These are phyloP conservation scores for Erigeron canadensis DNA, from an alignment of 129 eudicot species.

Conservation along the genomic window DNA sequence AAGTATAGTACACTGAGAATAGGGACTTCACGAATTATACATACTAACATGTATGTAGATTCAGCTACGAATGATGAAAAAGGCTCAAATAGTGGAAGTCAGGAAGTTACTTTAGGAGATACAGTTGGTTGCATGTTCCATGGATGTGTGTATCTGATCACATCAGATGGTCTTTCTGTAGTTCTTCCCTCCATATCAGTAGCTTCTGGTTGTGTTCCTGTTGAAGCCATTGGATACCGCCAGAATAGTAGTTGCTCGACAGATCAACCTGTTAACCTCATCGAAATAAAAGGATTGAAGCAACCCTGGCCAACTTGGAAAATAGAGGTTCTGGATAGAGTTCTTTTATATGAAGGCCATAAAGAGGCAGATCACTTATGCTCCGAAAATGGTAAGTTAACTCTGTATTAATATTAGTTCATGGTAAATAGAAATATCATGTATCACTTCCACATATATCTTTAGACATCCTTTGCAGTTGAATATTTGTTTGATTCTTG, in stretches of 20 bases:
- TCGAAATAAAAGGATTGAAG: constrained; percentile 36
- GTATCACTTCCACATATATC: constrained; percentile 9
- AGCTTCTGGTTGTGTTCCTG: constrained; percentile 61
- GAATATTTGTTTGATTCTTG: constrained; percentile 21
- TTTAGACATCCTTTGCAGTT: constrained; percentile 13
- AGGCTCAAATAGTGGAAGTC: constrained; percentile 34
- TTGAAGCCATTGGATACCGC: constrained; percentile 70
- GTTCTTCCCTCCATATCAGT: constrained; percentile 77
- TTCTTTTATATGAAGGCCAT: constrained; percentile 81
- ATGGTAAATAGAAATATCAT: constrained; percentile 17
- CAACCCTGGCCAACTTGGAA: constrained; percentile 77
- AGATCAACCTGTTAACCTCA: constrained; percentile 41
- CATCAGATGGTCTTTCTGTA: constrained; percentile 63
- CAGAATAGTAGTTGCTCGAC: constrained; percentile 26
- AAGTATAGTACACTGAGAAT: constrained; percentile 29
- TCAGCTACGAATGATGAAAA: constrained; percentile 47
- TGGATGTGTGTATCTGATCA: constrained; percentile 75
- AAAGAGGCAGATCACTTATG: constrained; percentile 86
- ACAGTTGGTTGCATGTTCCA: constrained; percentile 76
- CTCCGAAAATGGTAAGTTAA: constrained; percentile 73
- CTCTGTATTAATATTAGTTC: not conserved
- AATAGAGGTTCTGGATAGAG: constrained; percentile 81
- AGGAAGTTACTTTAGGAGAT: constrained; percentile 51
- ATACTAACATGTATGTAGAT: constrained; percentile 52
- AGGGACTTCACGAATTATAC: constrained; percentile 45